Conservation (phyloP, 345 rosid genomes). For the Bretschneidera sinensis region DNA sequence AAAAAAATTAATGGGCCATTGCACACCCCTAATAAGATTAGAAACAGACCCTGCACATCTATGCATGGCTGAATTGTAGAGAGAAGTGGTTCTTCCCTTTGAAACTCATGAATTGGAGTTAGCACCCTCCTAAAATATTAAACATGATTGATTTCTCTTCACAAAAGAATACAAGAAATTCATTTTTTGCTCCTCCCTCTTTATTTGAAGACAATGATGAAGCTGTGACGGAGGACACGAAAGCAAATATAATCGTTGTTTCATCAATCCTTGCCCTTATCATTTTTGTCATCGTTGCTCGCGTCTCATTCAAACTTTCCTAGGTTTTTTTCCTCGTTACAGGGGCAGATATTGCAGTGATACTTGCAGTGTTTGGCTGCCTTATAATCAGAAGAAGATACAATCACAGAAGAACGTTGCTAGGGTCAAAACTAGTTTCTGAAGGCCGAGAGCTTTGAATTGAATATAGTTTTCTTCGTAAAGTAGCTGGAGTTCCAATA, state of each 20-base stretch:
- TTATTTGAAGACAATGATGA: slow-evolving; percentile 8
- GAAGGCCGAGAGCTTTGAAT: slow-evolving; percentile 71
- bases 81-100: not conserved
- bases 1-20: too few species aligned
- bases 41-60: too few species aligned
- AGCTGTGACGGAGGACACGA: slow-evolving; percentile 73
- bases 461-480: slow-evolving; percentile 77
- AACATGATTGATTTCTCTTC: not conserved
- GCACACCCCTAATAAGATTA: too few species aligned
- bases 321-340: slow-evolving; percentile 53
- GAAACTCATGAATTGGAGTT: too few species aligned
- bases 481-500: slow-evolving; percentile 77
- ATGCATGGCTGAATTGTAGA: too few species aligned
- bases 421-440: slow-evolving; percentile 38
- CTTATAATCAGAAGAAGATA: slow-evolving; percentile 38
- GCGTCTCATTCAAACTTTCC: slow-evolving; percentile 52
- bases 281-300: slow-evolving; percentile 34
- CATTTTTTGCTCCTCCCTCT: not conserved
- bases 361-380: slow-evolving; percentile 50
- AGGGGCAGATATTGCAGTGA: slow-evolving; percentile 57
- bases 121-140: too few species aligned
- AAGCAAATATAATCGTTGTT: slow-evolving; percentile 39
- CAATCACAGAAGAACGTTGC: slow-evolving; percentile 33
- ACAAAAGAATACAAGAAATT: not conserved
- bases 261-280: slow-evolving; percentile 27